Conservation (phyloP, 257 asterid genomes). For the Cordia subcordata region DNA sequence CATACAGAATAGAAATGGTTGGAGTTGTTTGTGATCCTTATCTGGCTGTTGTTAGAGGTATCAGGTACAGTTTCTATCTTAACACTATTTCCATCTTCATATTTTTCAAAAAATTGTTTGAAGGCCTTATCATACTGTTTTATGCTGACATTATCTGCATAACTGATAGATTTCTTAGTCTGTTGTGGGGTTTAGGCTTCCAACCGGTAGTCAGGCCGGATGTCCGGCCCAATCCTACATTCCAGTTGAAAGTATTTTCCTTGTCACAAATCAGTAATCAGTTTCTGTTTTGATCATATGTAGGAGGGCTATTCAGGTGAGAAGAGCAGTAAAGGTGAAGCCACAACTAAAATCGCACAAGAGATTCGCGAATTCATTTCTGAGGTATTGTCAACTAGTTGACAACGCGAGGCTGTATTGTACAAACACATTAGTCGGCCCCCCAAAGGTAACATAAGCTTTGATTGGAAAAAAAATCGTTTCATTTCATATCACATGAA, state of each 20-base stretch:
- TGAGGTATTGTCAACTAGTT: slow-evolving; percentile 55
- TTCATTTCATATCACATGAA: no score
- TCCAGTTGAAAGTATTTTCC: no score
- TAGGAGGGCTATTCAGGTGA: slow-evolving; percentile 83
- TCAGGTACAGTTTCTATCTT: slow-evolving; percentile 39
- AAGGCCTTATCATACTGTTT: no score
- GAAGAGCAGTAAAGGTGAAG: slow-evolving; percentile 88
- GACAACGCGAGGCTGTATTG: slow-evolving; percentile 81
- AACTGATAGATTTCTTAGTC: no score
- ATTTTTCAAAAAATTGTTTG: no score
- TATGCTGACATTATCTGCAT: no score
- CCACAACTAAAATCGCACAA: slow-evolving; percentile 82
- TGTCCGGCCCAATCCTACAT: no score
- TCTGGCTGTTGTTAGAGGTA: slow-evolving; percentile 87
- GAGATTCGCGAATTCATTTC: slow-evolving; percentile 80
- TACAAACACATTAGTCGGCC: slow-evolving; percentile 55
- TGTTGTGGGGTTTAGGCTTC: no score
- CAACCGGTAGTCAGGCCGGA: no score
- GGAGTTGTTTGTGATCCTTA: slow-evolving; percentile 91
- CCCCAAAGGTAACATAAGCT: slow-evolving; percentile 72
- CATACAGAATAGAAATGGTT: slow-evolving; percentile 79
- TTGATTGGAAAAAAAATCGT: no score
- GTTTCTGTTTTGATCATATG: background rate
- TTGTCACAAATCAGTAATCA: no score
- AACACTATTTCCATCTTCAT: no score